These are phyloP conservation scores for Juglanconis juglandina DNA, from an alignment of 2,329 filamentous ascomycete species.

Conservation along the genomic window DNA sequence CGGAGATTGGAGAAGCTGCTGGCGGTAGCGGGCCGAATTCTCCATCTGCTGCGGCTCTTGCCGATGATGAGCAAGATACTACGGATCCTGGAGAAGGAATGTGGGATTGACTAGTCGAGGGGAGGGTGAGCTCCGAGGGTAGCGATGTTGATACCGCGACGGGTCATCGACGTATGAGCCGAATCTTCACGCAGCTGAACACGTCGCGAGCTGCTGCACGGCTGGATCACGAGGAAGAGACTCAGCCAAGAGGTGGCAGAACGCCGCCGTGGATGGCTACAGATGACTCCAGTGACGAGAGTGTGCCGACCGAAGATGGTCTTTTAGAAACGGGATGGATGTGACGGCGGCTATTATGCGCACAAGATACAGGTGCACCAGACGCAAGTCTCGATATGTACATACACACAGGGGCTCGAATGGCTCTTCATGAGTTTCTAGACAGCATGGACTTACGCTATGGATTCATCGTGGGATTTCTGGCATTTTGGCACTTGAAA, in stretches of 20 bases:
- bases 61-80: constrained; percentile 14
- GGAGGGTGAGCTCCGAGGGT: constrained; percentile 14
- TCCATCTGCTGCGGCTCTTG: constrained; percentile 12
- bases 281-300: neutral
- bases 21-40: neutral
- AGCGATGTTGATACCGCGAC: constrained; percentile 9
- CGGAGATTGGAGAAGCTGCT: neutral
- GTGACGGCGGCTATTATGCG: neutral
- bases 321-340: constrained; percentile 3
- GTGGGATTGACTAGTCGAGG: constrained; percentile 17
- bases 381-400: constrained; percentile 5
- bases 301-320: neutral
- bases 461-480: neutral
- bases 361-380: neutral
- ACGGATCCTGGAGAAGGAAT: constrained; percentile 13
- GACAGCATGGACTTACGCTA: neutral
- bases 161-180: neutral
- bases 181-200: too few relatives aligned
- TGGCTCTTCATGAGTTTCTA: too few relatives aligned
- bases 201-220: neutral
- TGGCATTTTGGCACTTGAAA: neutral
- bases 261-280: neutral
- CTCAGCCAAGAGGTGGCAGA: neutral
- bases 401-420: neutral
- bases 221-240: neutral